Evolutionary conservation across 148 eudicot genomes (phyloP), one percentile per base, ranked within the genome.

Genomic region (Rhododendron williamsianum): DNA sequence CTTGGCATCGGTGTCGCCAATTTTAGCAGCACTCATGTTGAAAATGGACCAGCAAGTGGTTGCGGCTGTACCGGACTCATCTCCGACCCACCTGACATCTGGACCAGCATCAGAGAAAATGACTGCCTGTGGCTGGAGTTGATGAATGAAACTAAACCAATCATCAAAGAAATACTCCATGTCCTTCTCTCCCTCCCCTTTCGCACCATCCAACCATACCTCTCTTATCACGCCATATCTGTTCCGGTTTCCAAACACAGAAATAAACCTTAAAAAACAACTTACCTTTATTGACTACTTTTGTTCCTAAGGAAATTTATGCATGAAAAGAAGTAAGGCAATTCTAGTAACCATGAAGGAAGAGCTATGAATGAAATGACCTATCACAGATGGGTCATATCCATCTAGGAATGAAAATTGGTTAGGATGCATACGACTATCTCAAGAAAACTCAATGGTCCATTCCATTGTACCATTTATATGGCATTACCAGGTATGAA

Each of bases 61-160:
- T 77, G 93, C 91, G 49, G 97, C 94, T 86, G 86, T 76, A 72
- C 95, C 98, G 82, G 89, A 88, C 90, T 95, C 98, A 85, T 95
- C 93, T 73, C 98, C 98, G 9, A 94, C 90, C 98, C 98, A 95
- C 82, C 96, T 91, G 19, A 87, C 84, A 85, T 95, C 97, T 27
- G 98, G 98, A 82, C 97, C 95, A 80, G 94, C 97, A 87, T 95
- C 98, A 35, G 98, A 95, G 85, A 95, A 95, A 81, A 95, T 95
- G 35, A 92, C 89, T 7, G 94, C 92, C 76, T 90, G 91, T 4
- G 98, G 94, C 88, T 95, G 98, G 69, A 89, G 89, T 82, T 95
- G 98, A 90, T 93, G 98, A 86, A 95, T 91, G 78, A 93, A 84
- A 88, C 86, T 84, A 91, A 94, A 95, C 98, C 97, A 95, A 74